A percentile compares a stretch with the other conserved stretches of the same genome.
Evolutionary conservation across 805 yeast genomes (phyloP).

Genomic region (Candida silvatica): DNA sequence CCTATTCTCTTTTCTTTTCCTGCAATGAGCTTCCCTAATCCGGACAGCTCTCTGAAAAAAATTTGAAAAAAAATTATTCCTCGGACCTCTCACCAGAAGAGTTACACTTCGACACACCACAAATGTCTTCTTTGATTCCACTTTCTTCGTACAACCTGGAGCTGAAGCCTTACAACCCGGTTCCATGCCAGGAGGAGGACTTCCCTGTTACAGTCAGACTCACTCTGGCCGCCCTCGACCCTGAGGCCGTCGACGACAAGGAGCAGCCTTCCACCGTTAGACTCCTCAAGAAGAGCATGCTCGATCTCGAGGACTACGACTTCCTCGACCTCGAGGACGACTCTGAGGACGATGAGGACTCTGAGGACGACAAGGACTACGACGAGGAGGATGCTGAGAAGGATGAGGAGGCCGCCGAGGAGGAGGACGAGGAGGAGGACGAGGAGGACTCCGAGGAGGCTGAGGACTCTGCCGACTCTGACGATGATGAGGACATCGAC

Average conservation of each 20-base stretch:
- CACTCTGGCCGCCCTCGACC: slow-evolving; percentile 94
- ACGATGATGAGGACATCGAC: slow-evolving; percentile 53
- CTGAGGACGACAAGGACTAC: slow-evolving; percentile 23
- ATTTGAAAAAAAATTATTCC: not conserved
- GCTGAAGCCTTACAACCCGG: slow-evolving; percentile 79
- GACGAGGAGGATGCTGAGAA: slow-evolving; percentile 22
- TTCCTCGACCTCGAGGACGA: slow-evolving; percentile 37
- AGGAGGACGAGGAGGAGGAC: slow-evolving; percentile 26
- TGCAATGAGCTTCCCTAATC: too few species aligned
- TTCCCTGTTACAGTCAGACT: slow-evolving; percentile 85
- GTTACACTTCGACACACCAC: too few species aligned
- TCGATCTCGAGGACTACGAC: slow-evolving; percentile 39
- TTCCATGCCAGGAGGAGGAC: slow-evolving; percentile 78
- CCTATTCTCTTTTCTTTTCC: too few species aligned
- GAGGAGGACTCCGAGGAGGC: slow-evolving; percentile 41
- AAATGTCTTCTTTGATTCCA: slow-evolving; percentile 71
- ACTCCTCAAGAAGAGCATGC: slow-evolving; percentile 60
- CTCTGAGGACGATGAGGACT: slow-evolving; percentile 29
- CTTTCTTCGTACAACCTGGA: slow-evolving; percentile 81
- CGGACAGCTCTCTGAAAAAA: not conserved
- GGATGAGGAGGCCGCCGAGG: slow-evolving; percentile 17
- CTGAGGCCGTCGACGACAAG: slow-evolving; percentile 74
- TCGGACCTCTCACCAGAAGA: too few species aligned
- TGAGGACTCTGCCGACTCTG: slow-evolving; percentile 47
- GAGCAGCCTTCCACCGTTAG: slow-evolving; percentile 84